Evolutionary conservation across 768 basidiomycete species (phyloP), one percentile per base, ranked within the genome.

Genomic region (Mycena floridula): DNA sequence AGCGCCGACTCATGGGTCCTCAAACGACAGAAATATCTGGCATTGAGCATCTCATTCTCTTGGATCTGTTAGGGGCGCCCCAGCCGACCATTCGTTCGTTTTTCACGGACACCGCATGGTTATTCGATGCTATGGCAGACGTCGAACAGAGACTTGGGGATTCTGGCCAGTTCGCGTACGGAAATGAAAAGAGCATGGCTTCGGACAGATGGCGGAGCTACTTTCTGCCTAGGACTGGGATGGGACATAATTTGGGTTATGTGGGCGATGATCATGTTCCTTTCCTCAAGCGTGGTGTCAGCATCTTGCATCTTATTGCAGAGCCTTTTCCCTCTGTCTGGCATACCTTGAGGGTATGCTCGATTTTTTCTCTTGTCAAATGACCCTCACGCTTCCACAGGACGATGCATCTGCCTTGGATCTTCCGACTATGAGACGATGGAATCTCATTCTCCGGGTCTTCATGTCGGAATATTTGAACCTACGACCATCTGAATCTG

Each of bases 201-300:
- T 56, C 67, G n/a, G 72, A 65, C 3, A 65, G 66, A 42, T 81
- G 75, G 73, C 63, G 48, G 6, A 85, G 83, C 52, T 94, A 82
- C 62, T 93, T 94, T 65, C 54, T 65, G 20, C 66, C 75, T 32
- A 73, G 87, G 39, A 55, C 52, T 1, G 59, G 58, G 1, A 54
- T 46, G 15, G 63, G 68, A 20, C 50, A 58, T 26, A 73, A 71
- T 48, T 58, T 63, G 16, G 81, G 79, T 3, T 76, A 81, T 53
- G 82, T 95, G 49, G 89, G 79, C 30, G 96, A 99, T 61, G 96
- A 99, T 63, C 96, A 99, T 54, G 62, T 91, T 32, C 96, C 96
- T 20, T 98, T 99, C 68, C 55, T 95, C 40, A 63, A 68, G 27
- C 66, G 70, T 49, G 96, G 96, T 2, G 92, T 98, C 13, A 88